Evolutionary conservation across 768 basidiomycete species (phyloP).

Genomic region (Mrakia hoshinonis): DNA sequence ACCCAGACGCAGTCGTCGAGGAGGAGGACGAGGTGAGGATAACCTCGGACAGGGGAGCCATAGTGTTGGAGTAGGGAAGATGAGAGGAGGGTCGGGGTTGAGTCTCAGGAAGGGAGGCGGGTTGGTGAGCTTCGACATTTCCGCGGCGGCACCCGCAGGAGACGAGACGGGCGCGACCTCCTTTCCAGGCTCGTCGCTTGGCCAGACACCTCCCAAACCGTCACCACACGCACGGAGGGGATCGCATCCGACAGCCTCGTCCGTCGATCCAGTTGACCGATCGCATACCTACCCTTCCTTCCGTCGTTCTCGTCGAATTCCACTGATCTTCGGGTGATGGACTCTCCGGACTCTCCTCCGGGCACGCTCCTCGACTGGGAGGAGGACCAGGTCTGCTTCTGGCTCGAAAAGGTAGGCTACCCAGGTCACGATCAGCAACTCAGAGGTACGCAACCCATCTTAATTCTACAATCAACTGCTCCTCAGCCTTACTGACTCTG

Average conservation of each 20-base stretch:
- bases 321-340: neutral
- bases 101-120: neutral
- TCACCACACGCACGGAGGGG: too few species aligned
- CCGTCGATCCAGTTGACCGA: too few species aligned
- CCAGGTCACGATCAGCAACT: neutral
- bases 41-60: conserved; percentile 20
- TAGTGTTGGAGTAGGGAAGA: neutral
- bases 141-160: neutral
- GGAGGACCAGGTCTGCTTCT: conserved; percentile 21
- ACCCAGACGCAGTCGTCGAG: conserved; percentile 24
- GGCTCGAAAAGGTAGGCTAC: conserved; percentile 14
- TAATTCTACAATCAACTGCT: neutral
- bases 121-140: neutral
- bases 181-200: too few species aligned
- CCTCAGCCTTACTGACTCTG: neutral
- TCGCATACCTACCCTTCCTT: too few species aligned
- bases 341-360: conserved; percentile 1
- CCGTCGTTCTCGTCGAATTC: neutral
- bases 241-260: too few species aligned
- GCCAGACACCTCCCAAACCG: too few species aligned
- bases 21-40: conserved; percentile 27
- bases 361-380: conserved; percentile 25
- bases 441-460: neutral
- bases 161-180: neutral
- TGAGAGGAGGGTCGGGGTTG: neutral